A percentile compares a stretch with the other conserved stretches of the same genome.
Conservation (phyloP, 331 rosid genomes). For the Quercus tomentella region DNA sequence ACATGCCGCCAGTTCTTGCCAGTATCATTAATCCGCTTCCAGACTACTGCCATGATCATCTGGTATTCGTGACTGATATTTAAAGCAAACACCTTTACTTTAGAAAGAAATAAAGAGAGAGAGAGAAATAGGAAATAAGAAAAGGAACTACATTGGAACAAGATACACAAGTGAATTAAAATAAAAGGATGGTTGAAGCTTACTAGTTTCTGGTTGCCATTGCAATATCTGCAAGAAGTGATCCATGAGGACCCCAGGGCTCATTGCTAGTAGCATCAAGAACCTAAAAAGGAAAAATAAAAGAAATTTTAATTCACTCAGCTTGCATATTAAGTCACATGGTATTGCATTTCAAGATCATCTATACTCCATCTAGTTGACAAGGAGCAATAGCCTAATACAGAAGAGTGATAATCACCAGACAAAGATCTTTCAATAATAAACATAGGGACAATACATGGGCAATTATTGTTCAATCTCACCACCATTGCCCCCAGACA, state of each 20-base stretch:
- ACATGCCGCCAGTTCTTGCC: conserved; percentile 99
- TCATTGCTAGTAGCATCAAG: conserved; percentile 99
- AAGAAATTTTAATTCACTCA: background rate
- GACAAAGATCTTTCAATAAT: background rate
- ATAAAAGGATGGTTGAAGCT: conserved; percentile 22
- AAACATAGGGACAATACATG: background rate
- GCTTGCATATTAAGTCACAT: background rate
- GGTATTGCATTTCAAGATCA: background rate
- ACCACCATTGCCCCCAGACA: background rate
- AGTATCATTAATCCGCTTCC: conserved; percentile 90
- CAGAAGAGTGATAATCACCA: background rate
- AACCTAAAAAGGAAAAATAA: conserved; percentile 47
- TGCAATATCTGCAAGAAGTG: conserved; percentile 90
- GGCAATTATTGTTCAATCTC: background rate
- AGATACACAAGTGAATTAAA: conserved; percentile 10
- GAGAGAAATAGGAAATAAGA: background rate
- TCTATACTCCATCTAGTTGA: background rate
- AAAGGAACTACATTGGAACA: conserved; percentile 24
- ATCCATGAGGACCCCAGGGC: conserved; percentile 98
- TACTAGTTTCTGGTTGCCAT: conserved; percentile 74
- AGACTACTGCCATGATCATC: conserved; percentile 78
- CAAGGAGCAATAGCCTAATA: background rate
- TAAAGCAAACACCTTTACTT: background rate
- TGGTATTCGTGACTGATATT: conserved; percentile 78
- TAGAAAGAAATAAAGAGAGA: background rate